These are phyloP conservation scores for Biancaea sappan DNA, from an alignment of 306 rosid species.

Conservation along the genomic window DNA sequence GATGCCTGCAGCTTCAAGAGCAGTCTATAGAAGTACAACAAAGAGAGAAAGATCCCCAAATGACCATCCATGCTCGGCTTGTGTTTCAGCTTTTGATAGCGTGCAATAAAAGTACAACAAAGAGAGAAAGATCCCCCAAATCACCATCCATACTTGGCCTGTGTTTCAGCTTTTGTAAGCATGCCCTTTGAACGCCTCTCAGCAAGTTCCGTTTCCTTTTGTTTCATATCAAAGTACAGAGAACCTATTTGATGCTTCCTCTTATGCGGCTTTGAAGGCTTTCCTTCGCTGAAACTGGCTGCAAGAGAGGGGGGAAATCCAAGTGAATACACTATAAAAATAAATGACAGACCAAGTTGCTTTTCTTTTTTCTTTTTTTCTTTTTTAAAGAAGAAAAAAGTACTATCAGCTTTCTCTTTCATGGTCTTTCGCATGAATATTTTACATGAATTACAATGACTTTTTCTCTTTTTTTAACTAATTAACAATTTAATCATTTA, in stretches of 20 bases:
- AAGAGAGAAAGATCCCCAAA: too few species aligned
- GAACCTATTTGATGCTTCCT: slow-evolving; percentile 97
- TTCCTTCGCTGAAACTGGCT: slow-evolving; percentile 80
- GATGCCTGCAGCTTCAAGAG: background rate
- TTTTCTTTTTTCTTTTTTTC: too few species aligned
- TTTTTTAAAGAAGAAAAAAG: too few species aligned
- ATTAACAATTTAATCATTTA: too few species aligned
- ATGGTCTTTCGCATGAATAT: background rate
- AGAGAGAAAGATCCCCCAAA: background rate
- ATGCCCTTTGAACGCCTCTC: slow-evolving; percentile 89
- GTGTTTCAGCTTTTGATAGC: too few species aligned
- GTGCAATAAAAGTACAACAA: slow-evolving; percentile 21
- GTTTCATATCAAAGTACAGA: slow-evolving; percentile 79
- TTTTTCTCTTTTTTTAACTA: background rate
- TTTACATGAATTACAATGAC: background rate
- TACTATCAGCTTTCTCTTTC: background rate
- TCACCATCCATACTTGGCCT: slow-evolving; percentile 98
- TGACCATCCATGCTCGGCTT: too few species aligned
- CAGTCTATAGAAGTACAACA: too few species aligned
- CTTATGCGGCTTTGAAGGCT: slow-evolving; percentile 87
- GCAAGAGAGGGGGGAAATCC: slow-evolving; percentile 26
- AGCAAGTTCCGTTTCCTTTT: slow-evolving; percentile 77
- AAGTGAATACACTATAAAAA: background rate
- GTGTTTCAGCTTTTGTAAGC: slow-evolving; percentile 96
- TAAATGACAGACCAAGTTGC: background rate